phyloP scores from a whole-genome alignment of 345 rosid species.

The Sisymbrium altissimum region DNA sequence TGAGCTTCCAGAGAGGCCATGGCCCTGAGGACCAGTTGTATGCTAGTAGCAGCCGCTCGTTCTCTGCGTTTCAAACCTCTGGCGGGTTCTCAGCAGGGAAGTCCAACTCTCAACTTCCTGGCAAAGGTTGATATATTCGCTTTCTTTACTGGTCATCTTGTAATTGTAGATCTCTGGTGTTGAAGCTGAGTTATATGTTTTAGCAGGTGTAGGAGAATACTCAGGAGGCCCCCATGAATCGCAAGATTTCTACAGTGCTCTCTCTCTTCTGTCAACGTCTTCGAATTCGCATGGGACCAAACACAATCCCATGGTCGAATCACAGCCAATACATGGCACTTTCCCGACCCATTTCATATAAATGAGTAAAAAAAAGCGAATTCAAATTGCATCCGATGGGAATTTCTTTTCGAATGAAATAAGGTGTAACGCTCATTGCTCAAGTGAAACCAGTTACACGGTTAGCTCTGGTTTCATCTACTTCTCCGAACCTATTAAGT shows the following conservation, averaged over 20 bases:
- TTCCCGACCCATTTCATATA: slow-evolving; percentile 26
- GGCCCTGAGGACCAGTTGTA: slow-evolving; percentile 42
- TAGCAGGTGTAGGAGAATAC: slow-evolving; percentile 59
- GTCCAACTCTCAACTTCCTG: slow-evolving; percentile 14
- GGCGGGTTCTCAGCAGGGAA: slow-evolving; percentile 34
- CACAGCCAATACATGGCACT: slow-evolving; percentile 22
- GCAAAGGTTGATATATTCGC: slow-evolving; percentile 15
- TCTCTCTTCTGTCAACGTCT: slow-evolving; percentile 99
- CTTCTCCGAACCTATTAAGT: neutral
- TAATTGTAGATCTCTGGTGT: neutral
- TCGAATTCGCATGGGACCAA: slow-evolving; percentile 47
- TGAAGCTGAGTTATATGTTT: neutral
- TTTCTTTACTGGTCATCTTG: neutral
- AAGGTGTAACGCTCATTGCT: neutral
- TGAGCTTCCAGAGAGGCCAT: slow-evolving; percentile 43
- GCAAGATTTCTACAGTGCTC: slow-evolving; percentile 84
- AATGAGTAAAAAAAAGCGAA: slow-evolving; percentile 1
- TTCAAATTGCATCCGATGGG: slow-evolving; percentile 5
- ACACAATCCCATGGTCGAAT: slow-evolving; percentile 16
- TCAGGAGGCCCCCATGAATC: slow-evolving; percentile 50
- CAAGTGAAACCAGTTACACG: neutral
- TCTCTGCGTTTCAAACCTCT: slow-evolving; percentile 36
- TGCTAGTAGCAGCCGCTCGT: slow-evolving; percentile 35
- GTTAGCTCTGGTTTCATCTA: neutral
- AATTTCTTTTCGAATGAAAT: neutral